phyloP scores from a whole-genome alignment of 495 filamentous ascomycete genomes.

The Neurospora sp. region DNA sequence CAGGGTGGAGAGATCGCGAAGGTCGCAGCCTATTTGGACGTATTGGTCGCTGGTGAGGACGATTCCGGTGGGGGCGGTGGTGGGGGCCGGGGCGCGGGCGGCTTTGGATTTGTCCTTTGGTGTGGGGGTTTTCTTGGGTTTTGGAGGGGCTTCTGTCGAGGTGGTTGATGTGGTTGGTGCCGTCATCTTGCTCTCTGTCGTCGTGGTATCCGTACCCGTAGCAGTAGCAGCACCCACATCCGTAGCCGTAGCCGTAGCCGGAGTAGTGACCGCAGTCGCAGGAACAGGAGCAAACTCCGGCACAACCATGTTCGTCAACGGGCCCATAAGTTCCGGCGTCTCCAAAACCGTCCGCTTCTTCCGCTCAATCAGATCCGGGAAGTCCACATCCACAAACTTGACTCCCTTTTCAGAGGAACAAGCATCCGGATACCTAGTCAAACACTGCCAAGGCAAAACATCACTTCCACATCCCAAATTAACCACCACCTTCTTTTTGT shows the following conservation, averaged over 20 bases:
- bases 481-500: slow-evolving; percentile 60
- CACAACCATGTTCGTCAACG: slow-evolving; percentile 7
- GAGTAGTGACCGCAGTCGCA: neutral
- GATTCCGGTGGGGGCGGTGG: slow-evolving; percentile 16
- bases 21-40: slow-evolving; percentile 71
- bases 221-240: neutral
- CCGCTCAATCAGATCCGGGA: slow-evolving; percentile 63
- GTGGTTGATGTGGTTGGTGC: neutral
- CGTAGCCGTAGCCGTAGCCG: neutral
- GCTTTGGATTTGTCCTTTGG: neutral
- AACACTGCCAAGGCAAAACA: slow-evolving; percentile 78
- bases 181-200: neutral
- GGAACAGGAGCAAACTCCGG: neutral
- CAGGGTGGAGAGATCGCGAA: slow-evolving; percentile 53
- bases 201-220: neutral
- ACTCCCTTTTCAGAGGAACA: slow-evolving; percentile 31
- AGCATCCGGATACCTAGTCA: slow-evolving; percentile 47
- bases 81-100: neutral
- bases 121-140: neutral
- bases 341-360: slow-evolving; percentile 58
- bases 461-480: slow-evolving; percentile 72
- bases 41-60: slow-evolving; percentile 59
- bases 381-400: slow-evolving; percentile 81
- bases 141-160: slow-evolving; percentile 24
- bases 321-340: slow-evolving; percentile 45